Conservation (phyloP, 176 grass and related monocot species). For the Guadua angustifolia region DNA sequence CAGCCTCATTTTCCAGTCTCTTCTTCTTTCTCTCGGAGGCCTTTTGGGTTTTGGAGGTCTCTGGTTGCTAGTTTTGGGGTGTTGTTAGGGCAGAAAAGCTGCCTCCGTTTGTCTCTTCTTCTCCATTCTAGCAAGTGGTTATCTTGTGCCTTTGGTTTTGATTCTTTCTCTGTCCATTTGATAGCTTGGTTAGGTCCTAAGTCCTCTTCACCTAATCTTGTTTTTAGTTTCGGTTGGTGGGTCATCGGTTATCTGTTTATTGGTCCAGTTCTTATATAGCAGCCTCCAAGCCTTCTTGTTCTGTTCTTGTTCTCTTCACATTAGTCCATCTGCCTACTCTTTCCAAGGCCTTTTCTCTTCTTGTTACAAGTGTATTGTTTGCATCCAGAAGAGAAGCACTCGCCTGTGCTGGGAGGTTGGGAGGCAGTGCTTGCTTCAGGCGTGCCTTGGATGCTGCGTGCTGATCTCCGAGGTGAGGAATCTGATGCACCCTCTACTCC, state of each 20-base stretch:
- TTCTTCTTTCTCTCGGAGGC: neutral
- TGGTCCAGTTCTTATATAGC: conserved; percentile 26
- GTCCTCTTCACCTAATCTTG: conserved; percentile 60
- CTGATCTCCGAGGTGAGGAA: conserved; percentile 49
- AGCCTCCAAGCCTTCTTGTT: conserved; percentile 25
- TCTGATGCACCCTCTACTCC: conserved; percentile 14
- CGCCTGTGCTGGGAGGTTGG: conserved; percentile 19
- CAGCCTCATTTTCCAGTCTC: neutral
- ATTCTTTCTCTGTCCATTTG: conserved; percentile 37
- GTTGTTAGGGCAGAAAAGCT: conserved; percentile 37
- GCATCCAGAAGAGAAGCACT: conserved; percentile 12
- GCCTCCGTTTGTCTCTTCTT: conserved; percentile 36
- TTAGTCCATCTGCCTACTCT: neutral
- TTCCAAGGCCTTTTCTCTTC: neutral
- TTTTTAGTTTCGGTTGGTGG: conserved; percentile 54
- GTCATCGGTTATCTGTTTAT: conserved; percentile 24
- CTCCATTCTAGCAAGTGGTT: neutral
- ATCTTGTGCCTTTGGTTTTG: neutral
- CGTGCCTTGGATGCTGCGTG: conserved; percentile 30
- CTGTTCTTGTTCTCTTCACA: conserved; percentile 17
- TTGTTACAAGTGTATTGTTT: neutral
- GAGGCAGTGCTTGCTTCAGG: conserved; percentile 36
- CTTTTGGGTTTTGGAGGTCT: conserved; percentile 13
- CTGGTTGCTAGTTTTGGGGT: neutral
- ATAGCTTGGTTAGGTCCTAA: conserved; percentile 17